Conservation (phyloP, 306 rosid genomes). For the Canavalia gladiata region DNA sequence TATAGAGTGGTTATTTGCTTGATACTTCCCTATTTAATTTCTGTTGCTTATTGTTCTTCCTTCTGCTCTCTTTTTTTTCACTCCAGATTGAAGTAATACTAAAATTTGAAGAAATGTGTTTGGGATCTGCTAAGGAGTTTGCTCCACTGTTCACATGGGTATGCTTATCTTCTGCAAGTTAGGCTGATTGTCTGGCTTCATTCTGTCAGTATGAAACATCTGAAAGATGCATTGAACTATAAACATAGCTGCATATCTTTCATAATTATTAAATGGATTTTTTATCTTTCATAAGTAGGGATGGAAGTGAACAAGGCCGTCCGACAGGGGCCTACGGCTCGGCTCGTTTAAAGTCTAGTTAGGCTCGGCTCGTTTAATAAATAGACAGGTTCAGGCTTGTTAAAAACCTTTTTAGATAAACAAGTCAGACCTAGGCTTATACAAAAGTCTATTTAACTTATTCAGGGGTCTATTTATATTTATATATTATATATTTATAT, state of each 20-base stretch:
- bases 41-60: slow-evolving; percentile 13
- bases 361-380: too few species aligned
- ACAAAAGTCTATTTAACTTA: too few species aligned
- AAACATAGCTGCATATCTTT: background rate
- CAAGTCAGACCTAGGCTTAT: too few species aligned
- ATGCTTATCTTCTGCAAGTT: slow-evolving; percentile 35
- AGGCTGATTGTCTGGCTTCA: slow-evolving; percentile 12
- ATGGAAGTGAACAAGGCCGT: too few species aligned
- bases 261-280: background rate
- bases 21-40: background rate
- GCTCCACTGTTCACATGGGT: slow-evolving; percentile 80
- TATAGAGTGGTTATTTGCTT: background rate
- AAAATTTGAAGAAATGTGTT: slow-evolving; percentile 90
- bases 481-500: too few species aligned
- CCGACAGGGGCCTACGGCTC: too few species aligned
- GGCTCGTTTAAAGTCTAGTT: too few species aligned
- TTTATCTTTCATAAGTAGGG: slow-evolving; percentile 1
- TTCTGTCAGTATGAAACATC: slow-evolving; percentile 18
- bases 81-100: slow-evolving; percentile 92
- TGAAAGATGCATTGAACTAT: background rate
- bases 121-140: slow-evolving; percentile 86
- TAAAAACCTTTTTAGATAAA: too few species aligned
- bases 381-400: too few species aligned
- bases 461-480: too few species aligned
- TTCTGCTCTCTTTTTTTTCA: slow-evolving; percentile 29